Evolutionary conservation across 768 basidiomycete genomes (phyloP).

Genomic region (Lentinula aciculospora): DNA sequence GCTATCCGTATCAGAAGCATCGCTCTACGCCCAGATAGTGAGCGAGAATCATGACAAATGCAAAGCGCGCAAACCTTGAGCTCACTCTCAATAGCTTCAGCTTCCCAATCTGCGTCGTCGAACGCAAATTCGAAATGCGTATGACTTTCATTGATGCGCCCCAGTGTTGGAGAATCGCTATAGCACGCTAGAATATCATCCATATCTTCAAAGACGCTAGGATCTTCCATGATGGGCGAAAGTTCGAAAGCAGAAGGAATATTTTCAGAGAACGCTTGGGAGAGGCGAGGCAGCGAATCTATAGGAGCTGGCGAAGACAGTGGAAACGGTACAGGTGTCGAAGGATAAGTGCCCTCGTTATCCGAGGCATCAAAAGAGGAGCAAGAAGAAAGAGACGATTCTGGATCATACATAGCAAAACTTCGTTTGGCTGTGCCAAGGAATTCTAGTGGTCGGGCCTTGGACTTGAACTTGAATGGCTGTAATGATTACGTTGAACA

Average conservation of each 20-base stretch:
- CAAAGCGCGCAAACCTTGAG: neutral
- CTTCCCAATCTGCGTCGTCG: slow-evolving; percentile 2
- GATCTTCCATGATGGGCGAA: slow-evolving; percentile 4
- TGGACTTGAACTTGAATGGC: neutral
- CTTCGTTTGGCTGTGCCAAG: neutral
- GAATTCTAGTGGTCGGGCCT: neutral
- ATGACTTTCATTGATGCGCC: neutral
- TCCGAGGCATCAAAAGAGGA: slow-evolving; percentile 7
- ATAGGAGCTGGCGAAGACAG: neutral
- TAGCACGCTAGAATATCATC: slow-evolving; percentile 5
- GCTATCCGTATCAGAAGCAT: neutral
- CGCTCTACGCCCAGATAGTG: neutral
- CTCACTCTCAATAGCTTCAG: neutral
- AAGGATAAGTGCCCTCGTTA: slow-evolving; percentile 2
- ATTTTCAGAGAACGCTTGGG: neutral
- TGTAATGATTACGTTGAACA: neutral
- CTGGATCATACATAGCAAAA: neutral
- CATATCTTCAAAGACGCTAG: neutral
- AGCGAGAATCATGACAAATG: neutral
- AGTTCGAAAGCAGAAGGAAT: neutral
- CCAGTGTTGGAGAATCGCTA: neutral
- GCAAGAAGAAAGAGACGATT: slow-evolving; percentile 6
- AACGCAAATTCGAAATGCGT: neutral
- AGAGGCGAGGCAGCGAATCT: neutral
- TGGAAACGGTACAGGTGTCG: neutral